Conservation (phyloP, 2,329 filamentous ascomycete genomes). For the Blastomyces gilchristii region DNA sequence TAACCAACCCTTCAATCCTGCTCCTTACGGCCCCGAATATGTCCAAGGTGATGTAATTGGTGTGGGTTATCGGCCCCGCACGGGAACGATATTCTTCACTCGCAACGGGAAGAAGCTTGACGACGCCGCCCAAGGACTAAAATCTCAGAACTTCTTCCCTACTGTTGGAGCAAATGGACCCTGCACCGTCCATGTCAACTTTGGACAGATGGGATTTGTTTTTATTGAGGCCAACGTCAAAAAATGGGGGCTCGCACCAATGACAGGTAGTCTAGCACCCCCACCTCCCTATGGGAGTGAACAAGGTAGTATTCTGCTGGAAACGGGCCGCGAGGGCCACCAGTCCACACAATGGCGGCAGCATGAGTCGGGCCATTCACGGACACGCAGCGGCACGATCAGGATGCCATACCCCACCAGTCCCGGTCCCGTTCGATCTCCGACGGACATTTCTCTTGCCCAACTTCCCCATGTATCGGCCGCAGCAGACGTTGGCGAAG, state of each 20-base stretch:
- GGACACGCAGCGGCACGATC: constrained; percentile 69
- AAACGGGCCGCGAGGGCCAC: constrained; percentile 56
- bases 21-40: constrained; percentile 69
- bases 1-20: constrained; percentile 81
- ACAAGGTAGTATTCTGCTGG: constrained; percentile 89
- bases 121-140: constrained; percentile 84
- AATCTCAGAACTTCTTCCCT: constrained; percentile 94
- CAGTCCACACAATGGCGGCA: constrained; percentile 14
- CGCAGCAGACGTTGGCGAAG: constrained; percentile 60
- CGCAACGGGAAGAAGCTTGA: constrained; percentile 96
- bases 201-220: constrained; percentile 94
- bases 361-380: constrained; percentile 52
- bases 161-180: constrained; percentile 94
- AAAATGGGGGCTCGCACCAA: constrained; percentile 96
- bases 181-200: constrained; percentile 88
- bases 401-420: constrained; percentile 64
- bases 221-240: constrained; percentile 99
- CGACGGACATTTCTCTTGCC: constrained; percentile 90
- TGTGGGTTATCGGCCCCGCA: constrained; percentile 87
- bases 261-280: constrained; percentile 87
- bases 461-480: constrained; percentile 64
- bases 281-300: constrained; percentile 95
- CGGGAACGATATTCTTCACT: constrained; percentile 93
- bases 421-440: constrained; percentile 78
- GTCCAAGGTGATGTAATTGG: constrained; percentile 94